phyloP scores from a whole-genome alignment of 1,284 basidiomycete species.

The Pseudozyma hubeiensis region DNA sequence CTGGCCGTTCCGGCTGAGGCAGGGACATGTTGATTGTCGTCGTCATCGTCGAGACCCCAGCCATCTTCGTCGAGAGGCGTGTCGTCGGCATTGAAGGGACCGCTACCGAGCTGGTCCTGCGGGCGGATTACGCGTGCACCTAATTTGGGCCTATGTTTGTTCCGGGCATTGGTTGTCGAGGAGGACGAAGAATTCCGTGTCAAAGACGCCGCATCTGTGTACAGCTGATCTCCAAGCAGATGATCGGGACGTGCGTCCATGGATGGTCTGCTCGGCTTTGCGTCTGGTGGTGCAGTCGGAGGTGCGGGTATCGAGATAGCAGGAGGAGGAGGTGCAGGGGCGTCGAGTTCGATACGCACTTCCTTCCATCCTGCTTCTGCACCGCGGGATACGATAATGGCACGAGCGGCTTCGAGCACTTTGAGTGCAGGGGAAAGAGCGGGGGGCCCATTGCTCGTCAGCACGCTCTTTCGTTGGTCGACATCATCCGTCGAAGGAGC shows the following conservation, averaged over 20 bases:
- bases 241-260: conserved; percentile 19
- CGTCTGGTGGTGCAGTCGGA: background rate
- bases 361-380: conserved; percentile 42
- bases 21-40: conserved; percentile 8
- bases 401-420: conserved; percentile 33
- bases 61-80: conserved; percentile 38
- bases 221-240: conserved; percentile 16
- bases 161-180: conserved; percentile 22
- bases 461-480: background rate
- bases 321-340: conserved; percentile 25
- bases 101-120: conserved; percentile 57
- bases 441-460: background rate
- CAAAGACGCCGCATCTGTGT: conserved; percentile 18
- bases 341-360: conserved; percentile 31
- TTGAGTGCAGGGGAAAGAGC: conserved; percentile 27
- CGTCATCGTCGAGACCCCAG: conserved; percentile 59
- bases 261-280: conserved; percentile 16
- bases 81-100: conserved; percentile 54
- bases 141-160: conserved; percentile 37
- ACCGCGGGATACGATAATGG: conserved; percentile 24
- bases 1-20: background rate
- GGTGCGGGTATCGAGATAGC: background rate
- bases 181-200: conserved; percentile 42
- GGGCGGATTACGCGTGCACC: conserved; percentile 55
- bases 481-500: background rate